A percentile compares a stretch with the other conserved stretches of the same genome.
These are phyloP conservation scores for Penicillium canariense DNA, from an alignment of 495 filamentous ascomycete species.

Conservation along the genomic window DNA sequence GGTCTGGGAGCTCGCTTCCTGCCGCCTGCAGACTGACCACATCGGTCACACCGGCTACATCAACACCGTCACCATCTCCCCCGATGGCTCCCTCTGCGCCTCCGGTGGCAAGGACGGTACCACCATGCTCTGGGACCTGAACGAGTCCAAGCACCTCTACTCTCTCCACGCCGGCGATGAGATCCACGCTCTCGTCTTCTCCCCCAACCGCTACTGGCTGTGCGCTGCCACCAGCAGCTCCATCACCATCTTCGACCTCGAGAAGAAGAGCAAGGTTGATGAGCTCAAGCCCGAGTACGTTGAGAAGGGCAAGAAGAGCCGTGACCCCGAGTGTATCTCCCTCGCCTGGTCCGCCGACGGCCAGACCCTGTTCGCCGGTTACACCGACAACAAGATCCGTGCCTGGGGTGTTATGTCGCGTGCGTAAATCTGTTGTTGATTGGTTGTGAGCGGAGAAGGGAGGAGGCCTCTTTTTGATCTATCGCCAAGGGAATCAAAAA, in stretches of 20 bases:
- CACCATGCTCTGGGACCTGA: conserved; percentile 99
- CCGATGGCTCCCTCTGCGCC: conserved; percentile 98
- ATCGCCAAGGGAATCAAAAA: conserved; percentile 35
- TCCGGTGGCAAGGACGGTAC: conserved; percentile 99
- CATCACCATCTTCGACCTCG: conserved; percentile 99
- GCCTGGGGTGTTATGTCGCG: conserved; percentile 95
- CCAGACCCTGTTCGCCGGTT: conserved; percentile 98
- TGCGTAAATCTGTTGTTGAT: conserved; percentile 42
- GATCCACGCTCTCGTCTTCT: conserved; percentile 99
- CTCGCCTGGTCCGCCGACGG: conserved; percentile 97
- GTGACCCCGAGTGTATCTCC: conserved; percentile 96
- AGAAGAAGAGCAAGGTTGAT: conserved; percentile 99
- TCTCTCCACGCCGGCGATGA: conserved; percentile 98
- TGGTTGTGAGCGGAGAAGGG: conserved; percentile 22
- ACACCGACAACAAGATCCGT: conserved; percentile 99
- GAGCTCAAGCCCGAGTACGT: conserved; percentile 99
- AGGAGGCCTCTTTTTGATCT: conserved; percentile 35
- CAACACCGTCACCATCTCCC: conserved; percentile 99
- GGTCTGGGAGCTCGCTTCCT: conserved; percentile 99
- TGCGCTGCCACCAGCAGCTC: conserved; percentile 93
- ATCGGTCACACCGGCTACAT: conserved; percentile 99
- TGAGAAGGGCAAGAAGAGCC: conserved; percentile 95
- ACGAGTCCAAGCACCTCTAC: conserved; percentile 99
- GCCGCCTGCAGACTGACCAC: conserved; percentile 99
- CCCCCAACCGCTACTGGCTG: conserved; percentile 99